Evolutionary conservation across 2,329 filamentous ascomycete species (phyloP).

Genomic region (Fusarium papillatum): DNA sequence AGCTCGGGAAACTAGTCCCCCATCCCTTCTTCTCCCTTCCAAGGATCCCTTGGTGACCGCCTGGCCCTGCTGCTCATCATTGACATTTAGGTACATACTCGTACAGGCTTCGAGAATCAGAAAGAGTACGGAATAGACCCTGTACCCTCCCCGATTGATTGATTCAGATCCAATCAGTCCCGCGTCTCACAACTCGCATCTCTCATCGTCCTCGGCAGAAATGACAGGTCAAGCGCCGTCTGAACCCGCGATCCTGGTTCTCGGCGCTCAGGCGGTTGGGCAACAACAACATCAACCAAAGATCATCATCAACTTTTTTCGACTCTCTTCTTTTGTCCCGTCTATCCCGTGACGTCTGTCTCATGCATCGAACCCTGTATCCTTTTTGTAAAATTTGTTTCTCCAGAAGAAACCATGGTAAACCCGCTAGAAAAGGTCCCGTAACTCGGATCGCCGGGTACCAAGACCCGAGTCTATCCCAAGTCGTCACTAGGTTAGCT

Average conservation of each 20-base stretch:
- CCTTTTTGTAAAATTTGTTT: background rate
- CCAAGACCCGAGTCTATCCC: background rate
- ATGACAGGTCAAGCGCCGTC: background rate
- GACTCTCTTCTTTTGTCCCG: background rate
- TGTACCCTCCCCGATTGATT: background rate
- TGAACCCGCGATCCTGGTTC: constrained; percentile 8
- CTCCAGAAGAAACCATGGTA: background rate
- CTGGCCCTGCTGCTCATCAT: background rate
- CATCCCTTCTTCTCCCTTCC: background rate
- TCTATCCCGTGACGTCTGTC: constrained; percentile 33
- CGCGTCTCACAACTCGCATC: background rate
- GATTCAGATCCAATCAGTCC: constrained; percentile 3
- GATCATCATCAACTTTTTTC: background rate
- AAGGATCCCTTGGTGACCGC: background rate
- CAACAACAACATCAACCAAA: background rate
- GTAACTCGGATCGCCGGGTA: background rate
- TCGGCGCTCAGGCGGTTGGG: background rate
- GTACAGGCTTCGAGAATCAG: background rate
- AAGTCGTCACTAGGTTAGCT: background rate
- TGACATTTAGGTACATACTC: background rate
- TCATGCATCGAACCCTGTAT: constrained; percentile 32
- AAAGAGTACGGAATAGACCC: background rate
- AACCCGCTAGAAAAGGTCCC: background rate
- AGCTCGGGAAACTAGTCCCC: background rate
- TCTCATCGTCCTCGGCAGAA: background rate